phyloP scores from a whole-genome alignment of 805 yeast genomes.

The Jamesozyma piceae region DNA sequence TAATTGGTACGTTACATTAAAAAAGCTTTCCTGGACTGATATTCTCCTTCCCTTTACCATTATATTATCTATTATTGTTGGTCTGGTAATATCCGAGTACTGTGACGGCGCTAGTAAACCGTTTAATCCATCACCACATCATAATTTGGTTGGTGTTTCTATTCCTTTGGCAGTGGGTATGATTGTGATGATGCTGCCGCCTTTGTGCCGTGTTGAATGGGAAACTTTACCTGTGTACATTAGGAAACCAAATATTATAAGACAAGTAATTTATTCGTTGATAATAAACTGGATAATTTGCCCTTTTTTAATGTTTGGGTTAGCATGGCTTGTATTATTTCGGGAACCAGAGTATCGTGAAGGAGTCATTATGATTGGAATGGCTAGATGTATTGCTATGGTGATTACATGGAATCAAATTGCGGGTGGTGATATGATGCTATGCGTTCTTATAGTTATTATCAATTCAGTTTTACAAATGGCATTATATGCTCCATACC shows the following conservation, averaged over 20 bases:
- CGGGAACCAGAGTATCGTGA: slow-evolving; percentile 40
- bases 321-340: slow-evolving; percentile 44
- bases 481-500: slow-evolving; percentile 44
- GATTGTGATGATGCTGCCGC: slow-evolving; percentile 50
- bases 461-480: slow-evolving; percentile 44
- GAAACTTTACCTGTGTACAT: slow-evolving; percentile 33
- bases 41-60: slow-evolving; percentile 32
- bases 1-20: slow-evolving; percentile 1
- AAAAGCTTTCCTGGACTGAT: slow-evolving; percentile 27
- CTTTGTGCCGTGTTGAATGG: slow-evolving; percentile 46
- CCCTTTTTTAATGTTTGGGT: slow-evolving; percentile 47
- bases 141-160: slow-evolving; percentile 33
- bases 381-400: slow-evolving; percentile 57
- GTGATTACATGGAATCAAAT: slow-evolving; percentile 50
- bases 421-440: slow-evolving; percentile 41
- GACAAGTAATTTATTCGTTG: slow-evolving; percentile 33
- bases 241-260: slow-evolving; percentile 15
- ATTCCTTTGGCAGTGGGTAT: slow-evolving; percentile 43
- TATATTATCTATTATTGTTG: slow-evolving; percentile 32
- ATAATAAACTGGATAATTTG: slow-evolving; percentile 47
- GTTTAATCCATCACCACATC: slow-evolving; percentile 25
- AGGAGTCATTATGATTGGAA: slow-evolving; percentile 51
- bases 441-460: slow-evolving; percentile 46
- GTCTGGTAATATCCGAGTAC: slow-evolving; percentile 35
- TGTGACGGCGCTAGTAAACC: slow-evolving; percentile 31